Percentiles rank a stretch among this genome's conserved stretches.
phyloP scores from a whole-genome alignment of 1,284 basidiomycete genomes.

The Sanghuangporus sanghuang region DNA sequence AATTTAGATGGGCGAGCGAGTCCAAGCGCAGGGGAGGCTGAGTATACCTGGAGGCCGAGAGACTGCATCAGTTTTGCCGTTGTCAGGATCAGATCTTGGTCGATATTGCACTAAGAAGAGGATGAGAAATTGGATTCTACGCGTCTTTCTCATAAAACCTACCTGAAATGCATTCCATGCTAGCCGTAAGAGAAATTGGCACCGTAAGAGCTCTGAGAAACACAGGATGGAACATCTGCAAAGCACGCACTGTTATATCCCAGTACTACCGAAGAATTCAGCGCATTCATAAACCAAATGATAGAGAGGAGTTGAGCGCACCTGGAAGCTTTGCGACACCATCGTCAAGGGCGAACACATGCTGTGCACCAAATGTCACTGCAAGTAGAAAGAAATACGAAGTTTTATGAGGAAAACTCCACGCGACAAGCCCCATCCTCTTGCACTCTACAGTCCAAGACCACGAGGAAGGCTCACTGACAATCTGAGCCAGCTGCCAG shows the following conservation, averaged over 20 bases:
- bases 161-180: constrained; percentile 33
- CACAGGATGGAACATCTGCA: background rate
- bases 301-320: background rate
- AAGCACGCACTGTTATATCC: constrained; percentile 31
- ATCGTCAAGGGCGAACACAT: constrained; percentile 19
- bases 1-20: background rate
- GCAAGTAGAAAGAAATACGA: background rate
- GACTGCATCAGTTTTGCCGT: constrained; percentile 32
- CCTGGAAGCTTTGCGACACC: constrained; percentile 21
- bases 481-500: too few relatives aligned
- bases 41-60: constrained; percentile 29
- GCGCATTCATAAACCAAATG: background rate
- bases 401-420: background rate
- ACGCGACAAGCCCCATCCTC: too few relatives aligned
- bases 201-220: background rate
- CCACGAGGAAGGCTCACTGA: too few relatives aligned
- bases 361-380: background rate
- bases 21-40: background rate
- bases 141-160: background rate
- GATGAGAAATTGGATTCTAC: background rate
- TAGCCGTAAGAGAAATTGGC: constrained; percentile 6
- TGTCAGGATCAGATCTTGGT: constrained; percentile 30
- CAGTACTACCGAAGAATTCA: constrained; percentile 20
- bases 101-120: constrained; percentile 31
- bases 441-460: too few relatives aligned